phyloP scores from a whole-genome alignment of 1,284 basidiomycete genomes.

The Coniferiporia sulphurascens region DNA sequence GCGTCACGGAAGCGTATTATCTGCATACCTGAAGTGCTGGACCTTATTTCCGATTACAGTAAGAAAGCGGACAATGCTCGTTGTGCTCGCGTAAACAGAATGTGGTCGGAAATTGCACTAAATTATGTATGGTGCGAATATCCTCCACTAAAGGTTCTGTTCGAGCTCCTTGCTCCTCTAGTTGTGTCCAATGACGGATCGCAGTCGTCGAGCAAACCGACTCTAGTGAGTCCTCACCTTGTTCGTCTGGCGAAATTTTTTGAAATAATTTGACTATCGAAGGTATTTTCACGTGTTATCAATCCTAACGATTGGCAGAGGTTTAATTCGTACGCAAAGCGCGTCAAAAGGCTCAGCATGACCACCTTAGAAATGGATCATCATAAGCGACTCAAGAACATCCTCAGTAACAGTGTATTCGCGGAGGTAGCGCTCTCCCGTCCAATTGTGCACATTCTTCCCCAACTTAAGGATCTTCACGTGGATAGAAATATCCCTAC shows the following conservation, averaged over 20 bases:
- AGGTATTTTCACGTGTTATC: neutral
- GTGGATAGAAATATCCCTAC: neutral
- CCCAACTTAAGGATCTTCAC: neutral
- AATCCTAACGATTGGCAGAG: neutral
- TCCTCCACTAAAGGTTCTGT: neutral
- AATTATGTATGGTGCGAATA: neutral
- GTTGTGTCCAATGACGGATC: neutral
- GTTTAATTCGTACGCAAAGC: neutral
- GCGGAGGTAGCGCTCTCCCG: neutral
- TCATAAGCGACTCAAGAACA: neutral
- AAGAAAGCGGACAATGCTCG: neutral
- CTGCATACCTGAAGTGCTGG: too few relatives aligned
- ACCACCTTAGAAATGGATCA: neutral
- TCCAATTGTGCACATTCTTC: neutral
- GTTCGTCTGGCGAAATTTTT: too few relatives aligned
- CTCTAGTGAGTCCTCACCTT: too few relatives aligned
- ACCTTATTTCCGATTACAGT: neutral
- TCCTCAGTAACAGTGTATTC: neutral
- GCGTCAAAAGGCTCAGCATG: neutral
- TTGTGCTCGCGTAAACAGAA: neutral
- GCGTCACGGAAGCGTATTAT: too few relatives aligned
- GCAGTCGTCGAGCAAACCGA: too few relatives aligned
- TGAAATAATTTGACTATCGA: neutral
- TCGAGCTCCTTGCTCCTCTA: neutral
- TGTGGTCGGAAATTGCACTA: neutral